These are phyloP conservation scores for Flagelloscypha sp. DNA, from an alignment of 768 basidiomycete genomes.

Conservation along the genomic window DNA sequence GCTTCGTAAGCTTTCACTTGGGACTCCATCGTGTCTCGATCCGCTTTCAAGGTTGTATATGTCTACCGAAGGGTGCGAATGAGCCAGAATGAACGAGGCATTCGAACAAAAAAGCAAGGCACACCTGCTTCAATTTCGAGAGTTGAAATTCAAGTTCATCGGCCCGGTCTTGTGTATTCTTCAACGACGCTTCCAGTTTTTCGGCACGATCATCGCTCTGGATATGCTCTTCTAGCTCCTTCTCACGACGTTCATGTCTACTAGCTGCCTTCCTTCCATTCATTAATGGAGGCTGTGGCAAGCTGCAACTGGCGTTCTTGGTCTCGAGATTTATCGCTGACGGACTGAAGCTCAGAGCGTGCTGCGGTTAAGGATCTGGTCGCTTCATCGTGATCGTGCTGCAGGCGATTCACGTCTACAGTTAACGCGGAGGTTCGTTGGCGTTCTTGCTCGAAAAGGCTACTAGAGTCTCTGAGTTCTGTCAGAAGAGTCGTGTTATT, in stretches of 20 bases:
- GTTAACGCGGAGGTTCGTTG: too few species aligned
- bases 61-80: conserved; percentile 29
- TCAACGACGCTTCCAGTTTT: conserved; percentile 59
- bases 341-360: too few species aligned
- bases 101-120: conserved; percentile 8
- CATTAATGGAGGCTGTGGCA: conserved; percentile 43
- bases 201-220: conserved; percentile 79
- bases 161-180: conserved; percentile 72
- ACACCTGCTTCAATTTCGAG: conserved; percentile 69
- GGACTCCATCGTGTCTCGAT: conserved; percentile 48
- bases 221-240: conserved; percentile 74
- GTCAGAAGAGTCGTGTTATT: too few species aligned
- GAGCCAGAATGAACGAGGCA: conserved; percentile 3
- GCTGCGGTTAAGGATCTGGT: too few species aligned
- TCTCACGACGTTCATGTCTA: conserved; percentile 47
- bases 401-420: too few species aligned
- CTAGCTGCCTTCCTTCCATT: conserved; percentile 46
- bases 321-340: conserved; percentile 14
- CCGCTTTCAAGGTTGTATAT: conserved; percentile 48
- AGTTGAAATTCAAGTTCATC: conserved; percentile 81
- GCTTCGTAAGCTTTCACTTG: conserved; percentile 34
- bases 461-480: too few species aligned
- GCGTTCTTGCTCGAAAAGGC: conserved; percentile 40
- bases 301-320: conserved; percentile 75
- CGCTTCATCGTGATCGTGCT: too few species aligned